These are phyloP conservation scores for Forsythia suspensa DNA, from an alignment of 257 asterid genomes.

Conservation along the genomic window DNA sequence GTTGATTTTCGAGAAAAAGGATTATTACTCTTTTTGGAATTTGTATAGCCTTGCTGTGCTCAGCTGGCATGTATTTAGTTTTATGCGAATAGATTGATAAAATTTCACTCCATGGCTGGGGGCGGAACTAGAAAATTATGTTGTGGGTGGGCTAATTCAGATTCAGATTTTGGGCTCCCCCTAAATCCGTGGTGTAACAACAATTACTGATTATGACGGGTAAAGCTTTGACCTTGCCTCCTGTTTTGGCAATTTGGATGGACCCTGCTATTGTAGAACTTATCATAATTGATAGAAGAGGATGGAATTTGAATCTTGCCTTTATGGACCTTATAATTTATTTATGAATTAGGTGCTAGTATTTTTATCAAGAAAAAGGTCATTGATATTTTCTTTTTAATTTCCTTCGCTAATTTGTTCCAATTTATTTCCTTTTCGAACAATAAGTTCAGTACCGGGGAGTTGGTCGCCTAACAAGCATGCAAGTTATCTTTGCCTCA, in stretches of 20 bases:
- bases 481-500: not conserved
- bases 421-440: not conserved
- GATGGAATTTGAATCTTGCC: not conserved
- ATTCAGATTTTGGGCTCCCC: too few species aligned
- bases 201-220: not conserved
- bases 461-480: not conserved
- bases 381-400: not conserved
- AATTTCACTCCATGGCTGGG: too few species aligned
- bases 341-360: not conserved
- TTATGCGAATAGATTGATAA: not conserved
- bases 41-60: constrained; percentile 7
- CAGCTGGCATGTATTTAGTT: not conserved
- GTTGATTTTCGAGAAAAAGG: not conserved
- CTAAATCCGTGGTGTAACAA: too few species aligned
- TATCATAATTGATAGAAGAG: not conserved
- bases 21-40: not conserved
- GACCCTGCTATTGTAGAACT: not conserved
- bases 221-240: not conserved
- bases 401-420: not conserved
- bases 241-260: not conserved
- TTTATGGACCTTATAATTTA: not conserved
- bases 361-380: not conserved
- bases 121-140: too few species aligned
- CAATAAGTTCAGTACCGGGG: not conserved
- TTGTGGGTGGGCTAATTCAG: too few species aligned